These are phyloP conservation scores for Spathaspora sp. DNA, from an alignment of 805 yeast genomes.

Conservation along the genomic window DNA sequence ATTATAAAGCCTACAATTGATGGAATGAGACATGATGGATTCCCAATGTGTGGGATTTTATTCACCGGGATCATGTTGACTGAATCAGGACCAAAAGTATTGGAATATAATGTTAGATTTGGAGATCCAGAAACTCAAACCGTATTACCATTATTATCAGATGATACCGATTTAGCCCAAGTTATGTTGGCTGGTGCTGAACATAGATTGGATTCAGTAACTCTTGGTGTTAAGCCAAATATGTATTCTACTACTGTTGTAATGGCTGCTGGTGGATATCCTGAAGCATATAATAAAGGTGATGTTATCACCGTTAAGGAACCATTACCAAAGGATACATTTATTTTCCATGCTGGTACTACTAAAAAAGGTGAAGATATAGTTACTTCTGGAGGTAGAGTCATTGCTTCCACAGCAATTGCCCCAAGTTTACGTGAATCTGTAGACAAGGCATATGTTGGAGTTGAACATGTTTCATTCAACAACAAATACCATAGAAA, in stretches of 20 bases:
- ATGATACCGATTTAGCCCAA: slow-evolving; percentile 88
- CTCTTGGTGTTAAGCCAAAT: slow-evolving; percentile 47
- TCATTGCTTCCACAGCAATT: slow-evolving; percentile 88
- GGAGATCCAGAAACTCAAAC: slow-evolving; percentile 99
- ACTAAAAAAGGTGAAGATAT: slow-evolving; percentile 43
- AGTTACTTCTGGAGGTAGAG: slow-evolving; percentile 84
- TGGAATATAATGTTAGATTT: slow-evolving; percentile 96
- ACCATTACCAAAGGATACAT: slow-evolving; percentile 53
- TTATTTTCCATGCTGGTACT: slow-evolving; percentile 97
- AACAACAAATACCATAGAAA: slow-evolving; percentile 76
- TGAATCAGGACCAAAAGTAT: slow-evolving; percentile 74
- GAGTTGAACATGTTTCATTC: slow-evolving; percentile 75
- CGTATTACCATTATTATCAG: slow-evolving; percentile 78
- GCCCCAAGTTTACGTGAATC: slow-evolving; percentile 75
- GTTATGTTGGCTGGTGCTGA: slow-evolving; percentile 92
- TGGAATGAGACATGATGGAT: slow-evolving; percentile 94
- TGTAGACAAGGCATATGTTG: slow-evolving; percentile 80
- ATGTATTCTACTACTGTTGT: slow-evolving; percentile 89
- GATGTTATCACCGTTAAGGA: slow-evolving; percentile 65
- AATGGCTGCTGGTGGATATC: slow-evolving; percentile 96
- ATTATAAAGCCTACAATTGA: slow-evolving; percentile 88
- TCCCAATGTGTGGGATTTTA: slow-evolving; percentile 92
- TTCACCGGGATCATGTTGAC: slow-evolving; percentile 95
- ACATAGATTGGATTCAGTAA: slow-evolving; percentile 84
- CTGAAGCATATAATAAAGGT: slow-evolving; percentile 81